Conservation (phyloP, 2,329 filamentous ascomycete genomes). For the Ophiostoma sp. region DNA sequence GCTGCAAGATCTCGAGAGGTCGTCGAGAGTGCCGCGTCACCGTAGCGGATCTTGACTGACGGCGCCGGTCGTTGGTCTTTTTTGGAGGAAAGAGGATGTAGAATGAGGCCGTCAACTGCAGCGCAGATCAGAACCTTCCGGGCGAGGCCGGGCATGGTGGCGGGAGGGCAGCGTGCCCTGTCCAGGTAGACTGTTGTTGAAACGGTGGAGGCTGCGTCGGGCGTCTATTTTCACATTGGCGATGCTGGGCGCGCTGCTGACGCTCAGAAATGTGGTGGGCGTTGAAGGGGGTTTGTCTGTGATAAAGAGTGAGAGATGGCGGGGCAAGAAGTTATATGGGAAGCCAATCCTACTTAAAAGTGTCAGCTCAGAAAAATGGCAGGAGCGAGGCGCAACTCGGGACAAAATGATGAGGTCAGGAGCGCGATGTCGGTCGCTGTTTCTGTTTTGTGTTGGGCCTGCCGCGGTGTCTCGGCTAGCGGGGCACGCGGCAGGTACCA, state of each 20-base stretch:
- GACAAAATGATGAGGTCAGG: conserved; percentile 8
- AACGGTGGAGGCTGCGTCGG: conserved; percentile 9
- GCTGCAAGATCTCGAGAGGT: conserved; percentile 48
- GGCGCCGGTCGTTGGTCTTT: conserved; percentile 56
- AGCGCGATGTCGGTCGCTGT: conserved; percentile 27
- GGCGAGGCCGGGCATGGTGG: conserved; percentile 70
- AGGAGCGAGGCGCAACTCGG: conserved; percentile 3
- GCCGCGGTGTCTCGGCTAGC: conserved; percentile 18
- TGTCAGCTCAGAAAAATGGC: background rate
- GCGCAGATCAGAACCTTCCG: conserved; percentile 81
- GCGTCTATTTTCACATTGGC: conserved; percentile 10
- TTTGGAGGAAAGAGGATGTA: conserved; percentile 68
- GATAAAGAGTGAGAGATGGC: background rate
- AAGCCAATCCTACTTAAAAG: background rate
- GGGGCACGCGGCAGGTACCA: conserved; percentile 20
- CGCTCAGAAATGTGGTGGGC: background rate
- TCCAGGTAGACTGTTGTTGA: conserved; percentile 17
- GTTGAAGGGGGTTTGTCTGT: background rate
- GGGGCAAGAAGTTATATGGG: background rate
- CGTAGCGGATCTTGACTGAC: conserved; percentile 70
- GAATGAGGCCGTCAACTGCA: conserved; percentile 76
- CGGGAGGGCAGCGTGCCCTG: background rate
- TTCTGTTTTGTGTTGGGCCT: conserved; percentile 12
- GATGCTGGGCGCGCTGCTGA: background rate
- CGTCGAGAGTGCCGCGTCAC: conserved; percentile 51